phyloP scores from a whole-genome alignment of 2,329 filamentous ascomycete genomes.

The Boeremia lycopersici region DNA sequence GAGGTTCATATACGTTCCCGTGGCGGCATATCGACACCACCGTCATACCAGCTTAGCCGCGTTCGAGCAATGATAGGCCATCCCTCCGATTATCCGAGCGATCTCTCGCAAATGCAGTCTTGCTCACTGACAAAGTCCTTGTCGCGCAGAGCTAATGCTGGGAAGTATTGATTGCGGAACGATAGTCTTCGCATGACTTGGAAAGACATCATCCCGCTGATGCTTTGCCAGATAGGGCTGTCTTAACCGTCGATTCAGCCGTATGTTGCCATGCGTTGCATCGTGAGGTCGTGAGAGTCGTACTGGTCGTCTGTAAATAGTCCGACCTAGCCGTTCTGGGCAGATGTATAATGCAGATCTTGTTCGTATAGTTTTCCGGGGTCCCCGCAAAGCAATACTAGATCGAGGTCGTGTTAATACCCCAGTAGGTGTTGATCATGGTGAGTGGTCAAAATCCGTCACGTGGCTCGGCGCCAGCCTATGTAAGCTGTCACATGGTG shows the following conservation, averaged over 20 bases:
- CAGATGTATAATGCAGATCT: slow-evolving; percentile 2
- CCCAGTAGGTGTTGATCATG: slow-evolving; percentile 4
- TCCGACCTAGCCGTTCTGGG: not conserved
- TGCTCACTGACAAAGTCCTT: slow-evolving; percentile 1
- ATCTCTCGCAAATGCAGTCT: not conserved
- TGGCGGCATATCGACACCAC: not conserved
- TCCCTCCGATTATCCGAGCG: slow-evolving; percentile 1
- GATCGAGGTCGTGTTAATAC: not conserved
- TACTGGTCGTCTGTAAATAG: slow-evolving; percentile 13
- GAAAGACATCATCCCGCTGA: not conserved
- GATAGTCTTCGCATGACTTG: slow-evolving; percentile 12
- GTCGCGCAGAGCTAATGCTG: slow-evolving; percentile 9
- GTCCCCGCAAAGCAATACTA: slow-evolving; percentile 5
- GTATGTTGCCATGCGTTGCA: slow-evolving; percentile 11
- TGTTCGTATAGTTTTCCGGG: slow-evolving; percentile 1
- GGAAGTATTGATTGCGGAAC: slow-evolving; percentile 8
- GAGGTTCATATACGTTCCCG: slow-evolving; percentile 11
- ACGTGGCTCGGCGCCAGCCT: slow-evolving; percentile 9
- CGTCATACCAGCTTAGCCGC: slow-evolving; percentile 7
- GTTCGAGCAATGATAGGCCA: not conserved
- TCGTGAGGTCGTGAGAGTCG: slow-evolving; percentile 3
- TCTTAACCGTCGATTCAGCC: slow-evolving; percentile 5
- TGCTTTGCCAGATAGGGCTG: not conserved
- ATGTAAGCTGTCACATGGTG: slow-evolving; percentile 6
- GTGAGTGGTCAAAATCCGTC: slow-evolving; percentile 9